A percentile compares a stretch with the other conserved stretches of the same genome.
phyloP scores from a whole-genome alignment of 306 rosid genomes.

The Ochetophila trinervis region DNA sequence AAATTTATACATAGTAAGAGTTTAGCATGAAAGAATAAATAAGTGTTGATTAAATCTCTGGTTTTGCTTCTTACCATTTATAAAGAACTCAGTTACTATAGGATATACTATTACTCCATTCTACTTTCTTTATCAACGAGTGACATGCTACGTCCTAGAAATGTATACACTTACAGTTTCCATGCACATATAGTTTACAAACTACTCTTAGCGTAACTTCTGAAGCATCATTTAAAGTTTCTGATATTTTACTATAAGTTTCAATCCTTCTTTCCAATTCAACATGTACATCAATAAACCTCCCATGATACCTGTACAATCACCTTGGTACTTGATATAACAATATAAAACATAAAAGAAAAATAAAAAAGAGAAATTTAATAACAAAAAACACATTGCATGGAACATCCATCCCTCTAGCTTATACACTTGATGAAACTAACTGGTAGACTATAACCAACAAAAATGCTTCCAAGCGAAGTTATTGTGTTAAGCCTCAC shows the following conservation, averaged over 20 bases:
- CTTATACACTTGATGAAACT: no score
- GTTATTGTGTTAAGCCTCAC: no score
- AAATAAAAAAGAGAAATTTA: no score
- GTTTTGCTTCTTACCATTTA: not conserved
- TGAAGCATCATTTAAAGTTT: not conserved
- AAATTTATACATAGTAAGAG: no score
- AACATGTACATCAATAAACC: not conserved
- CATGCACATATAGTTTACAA: no score
- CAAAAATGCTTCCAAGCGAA: no score
- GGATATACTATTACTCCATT: not conserved
- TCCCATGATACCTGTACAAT: not conserved
- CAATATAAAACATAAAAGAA: not conserved
- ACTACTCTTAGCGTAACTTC: not conserved
- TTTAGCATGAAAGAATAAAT: no score
- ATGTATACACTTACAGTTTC: not conserved
- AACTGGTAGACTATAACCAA: no score
- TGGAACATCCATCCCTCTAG: not conserved
- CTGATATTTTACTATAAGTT: not conserved
- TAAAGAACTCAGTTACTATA: not conserved
- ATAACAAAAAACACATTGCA: no score
- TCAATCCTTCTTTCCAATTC: not conserved
- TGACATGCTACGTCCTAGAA: not conserved
- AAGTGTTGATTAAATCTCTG: not conserved
- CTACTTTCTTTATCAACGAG: not conserved
- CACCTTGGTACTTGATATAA: not conserved